These are phyloP conservation scores for Sporothrix globosa DNA, from an alignment of 2,329 filamentous ascomycete genomes.

Conservation along the genomic window DNA sequence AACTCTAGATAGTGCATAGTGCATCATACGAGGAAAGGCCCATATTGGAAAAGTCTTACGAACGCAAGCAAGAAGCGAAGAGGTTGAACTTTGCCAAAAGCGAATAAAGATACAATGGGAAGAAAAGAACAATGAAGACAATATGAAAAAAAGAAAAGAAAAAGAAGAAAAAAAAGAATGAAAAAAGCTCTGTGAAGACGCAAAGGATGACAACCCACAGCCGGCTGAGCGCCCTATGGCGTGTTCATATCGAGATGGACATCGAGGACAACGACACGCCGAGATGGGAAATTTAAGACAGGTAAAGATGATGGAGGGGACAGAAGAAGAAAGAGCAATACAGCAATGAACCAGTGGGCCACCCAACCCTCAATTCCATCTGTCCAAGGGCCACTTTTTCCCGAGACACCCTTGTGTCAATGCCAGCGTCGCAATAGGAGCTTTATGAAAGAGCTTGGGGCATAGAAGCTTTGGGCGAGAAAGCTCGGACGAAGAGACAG, in stretches of 20 bases:
- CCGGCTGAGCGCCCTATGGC: constrained; percentile 7
- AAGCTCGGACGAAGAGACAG: constrained; percentile 11
- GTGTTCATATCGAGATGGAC: constrained; percentile 9
- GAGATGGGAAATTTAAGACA: neutral
- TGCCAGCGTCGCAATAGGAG: neutral
- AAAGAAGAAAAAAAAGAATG: neutral
- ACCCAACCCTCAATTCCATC: neutral
- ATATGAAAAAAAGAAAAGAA: neutral
- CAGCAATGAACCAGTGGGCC: neutral
- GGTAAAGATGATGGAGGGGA: neutral
- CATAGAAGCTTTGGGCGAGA: neutral
- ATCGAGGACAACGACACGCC: neutral
- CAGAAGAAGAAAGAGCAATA: neutral
- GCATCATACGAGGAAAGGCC: constrained; percentile 9
- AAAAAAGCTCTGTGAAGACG: neutral
- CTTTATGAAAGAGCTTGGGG: neutral
- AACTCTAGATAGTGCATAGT: constrained; percentile 4
- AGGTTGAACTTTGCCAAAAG: neutral
- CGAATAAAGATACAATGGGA: constrained; percentile 7
- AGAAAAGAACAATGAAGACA: neutral
- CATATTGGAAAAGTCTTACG: constrained; percentile 24
- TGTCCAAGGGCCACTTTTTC: neutral
- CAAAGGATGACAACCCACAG: neutral
- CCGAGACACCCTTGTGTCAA: neutral
- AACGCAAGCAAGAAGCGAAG: neutral